phyloP scores from a whole-genome alignment of 2,329 filamentous ascomycete genomes.

The Herpotrichia juniperi region DNA sequence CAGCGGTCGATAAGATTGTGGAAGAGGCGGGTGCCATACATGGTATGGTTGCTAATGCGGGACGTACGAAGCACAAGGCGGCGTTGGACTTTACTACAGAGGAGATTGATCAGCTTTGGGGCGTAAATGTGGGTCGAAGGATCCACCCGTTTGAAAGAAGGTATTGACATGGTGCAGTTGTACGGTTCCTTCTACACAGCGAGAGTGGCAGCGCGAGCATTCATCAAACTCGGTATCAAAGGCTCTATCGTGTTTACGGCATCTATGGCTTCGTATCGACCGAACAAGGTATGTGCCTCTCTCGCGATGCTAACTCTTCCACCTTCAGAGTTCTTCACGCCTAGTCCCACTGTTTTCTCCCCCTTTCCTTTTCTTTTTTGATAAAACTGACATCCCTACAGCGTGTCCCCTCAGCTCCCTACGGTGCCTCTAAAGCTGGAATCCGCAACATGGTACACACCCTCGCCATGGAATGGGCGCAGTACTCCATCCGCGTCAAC shows the following conservation, averaged over 20 bases:
- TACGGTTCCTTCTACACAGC: conserved; percentile 55
- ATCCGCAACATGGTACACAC: conserved; percentile 53
- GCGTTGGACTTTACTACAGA: conserved; percentile 58
- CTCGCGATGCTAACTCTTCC: background rate
- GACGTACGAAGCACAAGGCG: conserved; percentile 59
- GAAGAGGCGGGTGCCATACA: conserved; percentile 52
- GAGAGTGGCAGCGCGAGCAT: conserved; percentile 50
- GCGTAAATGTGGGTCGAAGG: conserved; percentile 42
- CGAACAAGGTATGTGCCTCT: conserved; percentile 45
- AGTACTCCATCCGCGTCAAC: conserved; percentile 47
- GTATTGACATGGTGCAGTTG: conserved; percentile 24
- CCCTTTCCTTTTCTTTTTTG: background rate
- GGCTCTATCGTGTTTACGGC: conserved; percentile 56
- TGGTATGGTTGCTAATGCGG: conserved; percentile 59
- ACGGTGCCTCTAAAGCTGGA: conserved; percentile 54
- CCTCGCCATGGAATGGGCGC: conserved; percentile 48
- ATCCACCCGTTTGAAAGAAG: background rate
- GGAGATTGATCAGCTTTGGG: conserved; percentile 53
- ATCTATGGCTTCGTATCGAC: conserved; percentile 55
- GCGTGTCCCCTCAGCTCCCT: conserved; percentile 47
- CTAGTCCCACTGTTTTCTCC: background rate
- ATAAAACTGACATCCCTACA: conserved; percentile 6
- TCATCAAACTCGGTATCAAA: conserved; percentile 53
- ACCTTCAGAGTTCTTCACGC: background rate
- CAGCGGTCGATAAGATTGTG: conserved; percentile 54